Base-by-base conservation (phyloP, 495 filamentous ascomycete genomes). In the Hypoxylon lienhwacheense region DNA sequence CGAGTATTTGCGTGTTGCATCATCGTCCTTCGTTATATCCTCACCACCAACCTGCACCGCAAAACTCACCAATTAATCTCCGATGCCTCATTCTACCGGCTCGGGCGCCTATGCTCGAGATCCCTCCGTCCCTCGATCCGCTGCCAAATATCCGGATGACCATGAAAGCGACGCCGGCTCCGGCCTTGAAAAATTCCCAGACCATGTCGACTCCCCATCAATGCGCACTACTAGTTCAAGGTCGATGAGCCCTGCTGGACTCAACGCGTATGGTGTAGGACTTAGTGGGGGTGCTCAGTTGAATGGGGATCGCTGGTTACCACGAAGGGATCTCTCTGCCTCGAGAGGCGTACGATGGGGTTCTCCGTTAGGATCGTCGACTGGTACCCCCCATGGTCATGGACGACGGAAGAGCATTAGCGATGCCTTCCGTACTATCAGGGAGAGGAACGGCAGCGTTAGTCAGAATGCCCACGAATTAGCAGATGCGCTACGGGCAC, bases 381-480 rank as follows among this genome's bases (percentile, higher is more conserved):
- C 73, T 26, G 73, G 80, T 33, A 25, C 45, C 16, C 40, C 52
- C 35, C 59, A 49, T 43, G 67, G 71, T 55, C 88, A 91, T 66
- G 76, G 78, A 5, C 78, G 85, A 57, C 86, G 90, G 66, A 91
- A 87, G 74, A 95, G 90, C 70, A 78, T 96, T 59, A 84, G 84
- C 71, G 90, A 95, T 70, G 88, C 91, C 44, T 83, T 96, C 57
- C 83, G 78, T 47, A 89, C 84, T 3, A 90, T 96, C 53, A 76
- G 90, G 42, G 85, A 79, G 25, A 79, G 89, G 62, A 85, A 81
- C 55, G 87, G 77, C 40, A 97, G 90, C 65, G 84, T 97, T 62
- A 90, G 86, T 74, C 87, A 89, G 60, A 95, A 92, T 67, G 90
- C 91, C 50, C 90, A 95, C 48, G 95, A 99, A 68, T 79, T 99